These are phyloP conservation scores for Camellia lanceoleosa DNA, from an alignment of 148 eudicot species.

Conservation along the genomic window DNA sequence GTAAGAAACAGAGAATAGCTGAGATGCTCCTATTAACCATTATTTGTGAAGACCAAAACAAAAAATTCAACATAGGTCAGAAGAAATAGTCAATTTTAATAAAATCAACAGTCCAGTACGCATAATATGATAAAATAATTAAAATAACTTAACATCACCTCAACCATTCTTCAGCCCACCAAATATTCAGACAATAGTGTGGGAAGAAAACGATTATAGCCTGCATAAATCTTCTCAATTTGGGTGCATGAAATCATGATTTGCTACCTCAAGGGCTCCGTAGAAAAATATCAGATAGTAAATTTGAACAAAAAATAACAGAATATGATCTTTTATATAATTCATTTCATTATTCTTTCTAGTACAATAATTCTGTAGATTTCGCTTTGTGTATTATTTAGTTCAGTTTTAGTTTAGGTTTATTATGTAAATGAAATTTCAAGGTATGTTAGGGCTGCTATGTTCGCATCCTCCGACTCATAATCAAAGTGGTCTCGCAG, in stretches of 20 bases:
- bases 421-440: no score
- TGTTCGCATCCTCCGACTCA: no score
- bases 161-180: neutral
- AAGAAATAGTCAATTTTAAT: neutral
- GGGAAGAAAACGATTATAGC: neutral
- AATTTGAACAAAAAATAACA: neutral
- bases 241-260: neutral
- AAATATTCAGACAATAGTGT: neutral
- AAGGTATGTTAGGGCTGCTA: no score
- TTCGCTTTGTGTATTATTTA: no score
- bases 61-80: neutral
- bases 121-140: neutral
- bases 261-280: neutral
- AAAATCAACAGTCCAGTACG: neutral
- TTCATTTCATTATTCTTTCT: no score
- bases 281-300: neutral
- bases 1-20: conserved; percentile 29
- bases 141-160: neutral
- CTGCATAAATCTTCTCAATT: neutral
- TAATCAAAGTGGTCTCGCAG: no score
- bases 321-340: no score
- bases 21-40: conserved; percentile 4
- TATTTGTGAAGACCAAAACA: neutral
- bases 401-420: no score
- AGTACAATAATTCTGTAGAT: no score